These are phyloP conservation scores for Canna indica DNA, from an alignment of 176 grass and related monocot genomes.

Conservation along the genomic window DNA sequence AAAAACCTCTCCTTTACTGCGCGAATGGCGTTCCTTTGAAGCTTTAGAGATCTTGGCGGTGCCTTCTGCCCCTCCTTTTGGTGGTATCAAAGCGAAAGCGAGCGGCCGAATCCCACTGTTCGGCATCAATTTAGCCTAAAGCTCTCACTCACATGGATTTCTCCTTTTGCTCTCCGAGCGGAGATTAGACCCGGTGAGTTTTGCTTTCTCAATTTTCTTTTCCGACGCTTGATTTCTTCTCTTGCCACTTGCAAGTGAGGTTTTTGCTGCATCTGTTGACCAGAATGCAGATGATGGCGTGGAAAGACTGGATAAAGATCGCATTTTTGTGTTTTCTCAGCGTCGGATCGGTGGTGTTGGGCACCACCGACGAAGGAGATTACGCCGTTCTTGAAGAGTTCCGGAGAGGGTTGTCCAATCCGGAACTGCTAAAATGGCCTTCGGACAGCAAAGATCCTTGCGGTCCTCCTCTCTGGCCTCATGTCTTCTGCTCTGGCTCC, in stretches of 20 bases:
- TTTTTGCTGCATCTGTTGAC: not conserved
- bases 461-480: constrained; percentile 34
- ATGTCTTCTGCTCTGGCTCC: constrained; percentile 30
- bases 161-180: too few relatives aligned
- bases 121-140: not conserved
- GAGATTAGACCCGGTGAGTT: not conserved
- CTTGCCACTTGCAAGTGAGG: not conserved
- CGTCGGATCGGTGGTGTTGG: not conserved
- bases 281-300: not conserved
- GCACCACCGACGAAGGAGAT: constrained; percentile 35
- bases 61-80: not conserved
- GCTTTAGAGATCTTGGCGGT: not conserved
- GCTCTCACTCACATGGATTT: not conserved
- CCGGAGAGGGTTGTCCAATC: constrained; percentile 38
- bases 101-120: too few relatives aligned
- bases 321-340: not conserved
- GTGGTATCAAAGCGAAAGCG: too few relatives aligned
- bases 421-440: constrained; percentile 41
- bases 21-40: not conserved
- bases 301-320: not conserved
- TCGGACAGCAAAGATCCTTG: constrained; percentile 34
- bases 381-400: constrained; percentile 38
- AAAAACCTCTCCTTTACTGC: too few relatives aligned
- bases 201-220: not conserved
- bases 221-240: not conserved